phyloP scores from a whole-genome alignment of 352 stramenopile species.

The Saprolegnia parasitica region DNA sequence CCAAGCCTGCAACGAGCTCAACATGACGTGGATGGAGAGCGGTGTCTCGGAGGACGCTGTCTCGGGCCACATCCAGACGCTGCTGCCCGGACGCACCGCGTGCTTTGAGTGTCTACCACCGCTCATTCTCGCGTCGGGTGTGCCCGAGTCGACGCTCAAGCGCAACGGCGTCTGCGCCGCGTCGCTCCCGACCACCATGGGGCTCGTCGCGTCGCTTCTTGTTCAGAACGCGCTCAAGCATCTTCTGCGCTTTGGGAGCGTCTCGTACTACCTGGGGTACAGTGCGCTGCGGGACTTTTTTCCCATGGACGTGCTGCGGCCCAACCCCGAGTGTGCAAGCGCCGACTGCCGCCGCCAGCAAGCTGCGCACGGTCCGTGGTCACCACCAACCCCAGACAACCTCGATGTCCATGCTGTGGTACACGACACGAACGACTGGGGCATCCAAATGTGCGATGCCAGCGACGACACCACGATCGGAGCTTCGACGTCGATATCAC shows the following conservation, averaged over 20 bases:
- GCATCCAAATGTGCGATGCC: slow-evolving; percentile 62
- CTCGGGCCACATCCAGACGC: slow-evolving; percentile 85
- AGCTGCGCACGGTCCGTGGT: slow-evolving; percentile 42
- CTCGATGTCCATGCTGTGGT: slow-evolving; percentile 46
- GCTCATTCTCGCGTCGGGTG: slow-evolving; percentile 79
- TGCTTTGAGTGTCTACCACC: slow-evolving; percentile 88
- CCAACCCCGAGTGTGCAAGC: slow-evolving; percentile 82
- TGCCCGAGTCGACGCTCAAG: slow-evolving; percentile 84
- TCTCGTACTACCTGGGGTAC: slow-evolving; percentile 87
- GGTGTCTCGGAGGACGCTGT: slow-evolving; percentile 87
- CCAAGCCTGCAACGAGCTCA: slow-evolving; percentile 82
- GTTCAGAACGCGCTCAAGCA: slow-evolving; percentile 89
- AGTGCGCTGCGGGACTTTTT: slow-evolving; percentile 87
- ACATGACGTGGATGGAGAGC: slow-evolving; percentile 87
- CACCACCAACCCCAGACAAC: slow-evolving; percentile 61
- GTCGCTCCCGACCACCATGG: slow-evolving; percentile 87
- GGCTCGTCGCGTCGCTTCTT: slow-evolving; percentile 76
- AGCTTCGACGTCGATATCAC: slow-evolving; percentile 40
- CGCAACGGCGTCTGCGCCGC: slow-evolving; percentile 84
- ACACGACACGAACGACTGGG: slow-evolving; percentile 84
- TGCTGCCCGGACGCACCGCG: slow-evolving; percentile 79
- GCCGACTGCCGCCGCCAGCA: slow-evolving; percentile 72
- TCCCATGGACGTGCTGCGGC: slow-evolving; percentile 68
- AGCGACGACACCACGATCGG: slow-evolving; percentile 30
- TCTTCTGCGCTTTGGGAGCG: slow-evolving; percentile 73